Conservation (phyloP, 2,329 filamentous ascomycete species). For the Exophiala dermatitidis region DNA sequence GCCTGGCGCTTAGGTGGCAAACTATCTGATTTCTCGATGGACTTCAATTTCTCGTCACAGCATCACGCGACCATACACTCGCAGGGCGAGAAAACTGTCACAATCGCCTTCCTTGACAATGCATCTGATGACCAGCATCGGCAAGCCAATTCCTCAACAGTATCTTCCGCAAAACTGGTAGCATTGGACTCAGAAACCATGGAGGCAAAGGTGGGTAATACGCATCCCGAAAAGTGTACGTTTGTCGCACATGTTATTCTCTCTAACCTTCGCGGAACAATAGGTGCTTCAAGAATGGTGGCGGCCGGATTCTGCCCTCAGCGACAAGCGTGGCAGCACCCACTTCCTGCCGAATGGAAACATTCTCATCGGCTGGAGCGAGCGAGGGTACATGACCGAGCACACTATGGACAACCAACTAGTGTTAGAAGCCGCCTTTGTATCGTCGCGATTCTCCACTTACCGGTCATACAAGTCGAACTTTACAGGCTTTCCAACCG, state of each 20-base stretch:
- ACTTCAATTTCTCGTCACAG: conserved; percentile 44
- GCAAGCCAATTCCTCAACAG: background rate
- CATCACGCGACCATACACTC: conserved; percentile 40
- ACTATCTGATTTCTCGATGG: conserved; percentile 37
- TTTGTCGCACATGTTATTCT: conserved; percentile 30
- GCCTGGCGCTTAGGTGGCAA: conserved; percentile 49
- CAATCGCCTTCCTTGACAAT: conserved; percentile 34
- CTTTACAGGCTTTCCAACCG: conserved; percentile 45
- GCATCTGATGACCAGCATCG: conserved; percentile 2
- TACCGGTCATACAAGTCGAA: conserved; percentile 49
- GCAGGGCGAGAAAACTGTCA: background rate
- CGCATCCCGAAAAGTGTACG: background rate
- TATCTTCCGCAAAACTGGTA: conserved; percentile 20
- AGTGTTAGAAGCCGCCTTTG: conserved; percentile 48
- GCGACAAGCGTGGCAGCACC: conserved; percentile 9
- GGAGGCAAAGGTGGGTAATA: conserved; percentile 32
- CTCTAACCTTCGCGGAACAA: conserved; percentile 35
- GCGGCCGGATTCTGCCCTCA: conserved; percentile 1
- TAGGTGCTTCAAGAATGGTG: conserved; percentile 24
- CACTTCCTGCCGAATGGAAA: conserved; percentile 35
- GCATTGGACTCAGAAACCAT: conserved; percentile 35
- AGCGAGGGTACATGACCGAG: conserved; percentile 44
- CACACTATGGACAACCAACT: conserved; percentile 34
- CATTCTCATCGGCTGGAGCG: conserved; percentile 45
- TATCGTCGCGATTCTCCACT: conserved; percentile 37